Evolutionary conservation across 75 land plant species (phyloP), one percentile per base, ranked within the genome.

Genomic region (Larix kaempferi): DNA sequence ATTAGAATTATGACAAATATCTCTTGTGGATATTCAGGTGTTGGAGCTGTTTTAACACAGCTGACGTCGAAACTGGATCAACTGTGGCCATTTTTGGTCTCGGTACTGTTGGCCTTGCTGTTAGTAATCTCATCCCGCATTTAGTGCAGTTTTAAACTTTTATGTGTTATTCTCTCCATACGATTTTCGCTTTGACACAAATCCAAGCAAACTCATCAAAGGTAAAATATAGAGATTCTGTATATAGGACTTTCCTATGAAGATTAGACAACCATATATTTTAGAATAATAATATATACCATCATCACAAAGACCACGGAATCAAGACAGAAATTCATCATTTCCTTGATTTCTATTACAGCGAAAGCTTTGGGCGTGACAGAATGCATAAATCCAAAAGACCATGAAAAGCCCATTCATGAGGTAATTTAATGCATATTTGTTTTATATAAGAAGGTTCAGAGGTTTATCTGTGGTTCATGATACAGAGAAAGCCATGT

Each of bases 71-170:
- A 59, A 25, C 81, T 21, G 95, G 93, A 13, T 93, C 93, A 59
- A 89, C 74, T 59, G 91, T 94, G 73, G 98, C 95, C 4, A 67
- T 94, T 25, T 94, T 92, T 85, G 98, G 98, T 2, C 86, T 94
- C 29, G 98, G 98, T n/a, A 85, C 95, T 0, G 95, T 94, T 26
- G 95, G 98, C 7, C 88, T 92, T 52, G 98, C 95, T 59, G 95
- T 94, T 73, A 76, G 85, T 78, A 19, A 39, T 44, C 27, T 59
- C 62, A 59, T 59, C 62, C 19, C 6, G 19, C 16, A 4, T 16
- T 4, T 59, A 59, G 4, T 59, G 16, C 22, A n/a, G 22, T 59
- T 19, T 19, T 59, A 59, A 19, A n/a, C n/a, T n/a, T n/a, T n/a
- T n/a, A n/a, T n/a, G 19, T 5, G 62, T 4, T 59, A n/a, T n/a